Conservation (phyloP, 495 filamentous ascomycete species). For the Daldinia loculata region DNA sequence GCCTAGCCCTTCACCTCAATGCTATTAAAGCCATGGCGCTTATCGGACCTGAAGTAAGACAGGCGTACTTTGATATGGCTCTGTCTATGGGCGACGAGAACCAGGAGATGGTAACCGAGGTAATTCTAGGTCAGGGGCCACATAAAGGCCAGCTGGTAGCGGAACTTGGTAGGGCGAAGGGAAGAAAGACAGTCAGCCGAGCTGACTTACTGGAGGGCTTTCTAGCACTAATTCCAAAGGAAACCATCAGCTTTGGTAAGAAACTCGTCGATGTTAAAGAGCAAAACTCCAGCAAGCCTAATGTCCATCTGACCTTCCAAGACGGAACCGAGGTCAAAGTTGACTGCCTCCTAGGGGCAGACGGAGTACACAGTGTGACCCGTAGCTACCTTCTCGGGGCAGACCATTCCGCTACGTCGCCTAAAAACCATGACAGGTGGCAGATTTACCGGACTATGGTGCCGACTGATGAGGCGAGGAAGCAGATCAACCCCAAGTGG, state of each 20-base stretch:
- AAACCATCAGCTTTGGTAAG: constrained; percentile 45
- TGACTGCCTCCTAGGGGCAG: constrained; percentile 55
- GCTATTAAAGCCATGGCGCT: constrained; percentile 50
- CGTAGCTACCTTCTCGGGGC: constrained; percentile 51
- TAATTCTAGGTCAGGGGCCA: constrained; percentile 48
- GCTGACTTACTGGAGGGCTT: constrained; percentile 49
- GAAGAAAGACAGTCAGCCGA: constrained; percentile 50
- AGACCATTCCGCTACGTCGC: constrained; percentile 49
- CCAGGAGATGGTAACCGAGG: constrained; percentile 48
- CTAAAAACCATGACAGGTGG: constrained; percentile 55
- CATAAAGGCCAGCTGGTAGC: constrained; percentile 46
- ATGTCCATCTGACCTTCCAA: constrained; percentile 47
- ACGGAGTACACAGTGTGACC: constrained; percentile 57
- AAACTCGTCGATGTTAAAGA: constrained; percentile 40
- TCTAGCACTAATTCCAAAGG: constrained; percentile 42
- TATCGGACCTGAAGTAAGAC: constrained; percentile 45
- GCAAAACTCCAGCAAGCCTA: constrained; percentile 17
- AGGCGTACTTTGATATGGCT: constrained; percentile 50
- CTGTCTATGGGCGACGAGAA: constrained; percentile 45
- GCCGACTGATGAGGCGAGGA: constrained; percentile 39
- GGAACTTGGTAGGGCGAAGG: constrained; percentile 52
- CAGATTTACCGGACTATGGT: constrained; percentile 57
- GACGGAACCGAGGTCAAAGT: constrained; percentile 44
- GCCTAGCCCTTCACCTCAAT: constrained; percentile 51
- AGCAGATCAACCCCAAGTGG: constrained; percentile 45